Conservation (phyloP, 805 yeast genomes). For the Yarrowia porcina region DNA sequence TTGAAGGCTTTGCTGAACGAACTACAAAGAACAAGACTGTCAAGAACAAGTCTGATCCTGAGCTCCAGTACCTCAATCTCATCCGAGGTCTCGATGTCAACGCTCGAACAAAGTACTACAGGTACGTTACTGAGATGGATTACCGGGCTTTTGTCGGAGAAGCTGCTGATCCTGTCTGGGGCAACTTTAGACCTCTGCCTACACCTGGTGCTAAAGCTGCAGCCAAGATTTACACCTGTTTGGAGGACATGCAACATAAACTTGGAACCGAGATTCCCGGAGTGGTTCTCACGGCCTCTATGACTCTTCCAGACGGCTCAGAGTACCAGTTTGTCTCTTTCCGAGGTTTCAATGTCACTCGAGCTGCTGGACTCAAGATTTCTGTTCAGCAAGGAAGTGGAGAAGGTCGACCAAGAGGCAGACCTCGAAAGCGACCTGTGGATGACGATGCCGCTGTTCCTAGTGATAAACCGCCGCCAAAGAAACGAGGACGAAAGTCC, state of each 20-base stretch:
- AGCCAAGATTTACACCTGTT: not conserved
- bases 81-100: slow-evolving; percentile 66
- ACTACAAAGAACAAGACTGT: slow-evolving; percentile 32
- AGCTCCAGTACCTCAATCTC: slow-evolving; percentile 42
- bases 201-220: not conserved
- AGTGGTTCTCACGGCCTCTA: not conserved
- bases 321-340: slow-evolving; percentile 1
- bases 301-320: slow-evolving; percentile 3
- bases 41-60: slow-evolving; percentile 35
- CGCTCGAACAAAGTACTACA: slow-evolving; percentile 69
- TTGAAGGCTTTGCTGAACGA: slow-evolving; percentile 49
- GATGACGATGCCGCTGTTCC: slow-evolving; percentile 1
- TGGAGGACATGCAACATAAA: slow-evolving; percentile 2
- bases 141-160: slow-evolving; percentile 39
- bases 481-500: slow-evolving; percentile 12
- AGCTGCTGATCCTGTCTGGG: slow-evolving; percentile 35
- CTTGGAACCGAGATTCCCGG: slow-evolving; percentile 20
- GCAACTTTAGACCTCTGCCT: slow-evolving; percentile 31
- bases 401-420: slow-evolving; percentile 28
- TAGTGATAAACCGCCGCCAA: not conserved
- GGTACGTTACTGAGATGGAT: slow-evolving; percentile 53
- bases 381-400: not conserved
- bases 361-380: not conserved
- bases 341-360: slow-evolving; percentile 6
- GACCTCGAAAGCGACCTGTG: slow-evolving; percentile 29